Evolutionary conservation across 371 early-diverging fungal species (phyloP).

Genomic region (Mortierella sp.): DNA sequence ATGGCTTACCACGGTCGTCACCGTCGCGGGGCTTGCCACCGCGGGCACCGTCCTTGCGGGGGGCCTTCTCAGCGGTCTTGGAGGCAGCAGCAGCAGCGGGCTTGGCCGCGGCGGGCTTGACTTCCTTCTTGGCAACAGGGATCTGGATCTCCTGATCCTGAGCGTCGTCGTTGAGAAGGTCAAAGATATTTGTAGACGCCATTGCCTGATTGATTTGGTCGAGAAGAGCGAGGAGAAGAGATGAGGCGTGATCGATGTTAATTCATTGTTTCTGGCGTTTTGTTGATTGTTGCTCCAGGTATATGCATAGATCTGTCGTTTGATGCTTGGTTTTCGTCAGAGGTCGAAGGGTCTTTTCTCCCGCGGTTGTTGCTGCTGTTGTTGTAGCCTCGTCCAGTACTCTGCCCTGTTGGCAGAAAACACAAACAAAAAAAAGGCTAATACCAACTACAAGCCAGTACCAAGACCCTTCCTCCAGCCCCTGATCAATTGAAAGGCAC

Average conservation of each 20-base stretch:
- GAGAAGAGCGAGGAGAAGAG: conserved; percentile 3
- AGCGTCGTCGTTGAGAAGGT: conserved; percentile 62
- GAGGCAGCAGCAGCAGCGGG: conserved; percentile 51
- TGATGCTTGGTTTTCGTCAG: neutral
- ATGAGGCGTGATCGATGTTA: conserved; percentile 27
- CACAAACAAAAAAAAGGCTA: neutral
- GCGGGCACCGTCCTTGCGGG: conserved; percentile 58
- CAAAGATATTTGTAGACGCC: conserved; percentile 60
- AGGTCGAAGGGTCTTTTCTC: neutral
- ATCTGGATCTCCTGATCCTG: conserved; percentile 60
- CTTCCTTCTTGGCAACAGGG: conserved; percentile 60
- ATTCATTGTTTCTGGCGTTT: conserved; percentile 21
- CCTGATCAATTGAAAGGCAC: neutral
- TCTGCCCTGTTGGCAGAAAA: neutral
- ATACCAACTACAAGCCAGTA: too few species aligned
- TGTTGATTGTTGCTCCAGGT: neutral
- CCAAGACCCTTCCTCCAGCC: too few species aligned
- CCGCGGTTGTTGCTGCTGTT: neutral
- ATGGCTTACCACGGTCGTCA: conserved; percentile 43
- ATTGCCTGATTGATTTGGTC: conserved; percentile 40
- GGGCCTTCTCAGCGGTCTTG: conserved; percentile 57
- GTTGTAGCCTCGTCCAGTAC: neutral
- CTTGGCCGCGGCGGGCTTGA: conserved; percentile 52
- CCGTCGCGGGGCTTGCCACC: conserved; percentile 56
- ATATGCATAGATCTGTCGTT: neutral